phyloP scores from a whole-genome alignment of 2,329 filamentous ascomycete species.

The Microascus cirrosus region DNA sequence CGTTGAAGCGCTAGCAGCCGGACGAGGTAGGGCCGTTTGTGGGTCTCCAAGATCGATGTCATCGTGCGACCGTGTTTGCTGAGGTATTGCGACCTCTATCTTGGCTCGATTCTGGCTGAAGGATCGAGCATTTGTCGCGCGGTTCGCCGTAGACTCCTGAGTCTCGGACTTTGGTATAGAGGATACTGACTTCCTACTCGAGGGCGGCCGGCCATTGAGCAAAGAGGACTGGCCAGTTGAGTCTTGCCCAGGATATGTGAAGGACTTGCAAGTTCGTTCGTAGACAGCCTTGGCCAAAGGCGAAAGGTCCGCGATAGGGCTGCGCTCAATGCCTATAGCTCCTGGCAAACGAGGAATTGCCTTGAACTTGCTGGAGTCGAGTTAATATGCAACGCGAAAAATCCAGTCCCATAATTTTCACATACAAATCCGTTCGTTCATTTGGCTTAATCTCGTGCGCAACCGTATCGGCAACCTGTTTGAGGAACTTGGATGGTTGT shows the following conservation, averaged over 20 bases:
- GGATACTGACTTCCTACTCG: neutral
- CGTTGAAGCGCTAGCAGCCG: neutral
- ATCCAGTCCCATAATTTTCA: neutral
- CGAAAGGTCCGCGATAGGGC: slow-evolving; percentile 30
- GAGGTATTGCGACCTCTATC: slow-evolving; percentile 36
- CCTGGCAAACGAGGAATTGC: slow-evolving; percentile 12
- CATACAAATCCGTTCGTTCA: slow-evolving; percentile 60
- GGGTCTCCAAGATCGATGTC: slow-evolving; percentile 18
- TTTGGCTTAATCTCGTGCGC: slow-evolving; percentile 61
- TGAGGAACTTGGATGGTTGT: slow-evolving; percentile 48
- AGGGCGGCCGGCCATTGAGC: slow-evolving; percentile 2
- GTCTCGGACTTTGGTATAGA: slow-evolving; percentile 1
- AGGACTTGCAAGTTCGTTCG: slow-evolving; percentile 26
- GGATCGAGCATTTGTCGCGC: slow-evolving; percentile 6
- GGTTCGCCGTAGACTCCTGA: neutral
- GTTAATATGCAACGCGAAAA: neutral
- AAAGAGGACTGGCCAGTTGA: neutral
- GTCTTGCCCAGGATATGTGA: slow-evolving; percentile 24
- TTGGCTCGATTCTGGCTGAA: slow-evolving; percentile 19
- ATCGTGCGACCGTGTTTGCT: slow-evolving; percentile 22
- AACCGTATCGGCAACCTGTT: slow-evolving; percentile 63
- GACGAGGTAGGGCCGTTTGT: neutral
- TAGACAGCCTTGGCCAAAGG: slow-evolving; percentile 33
- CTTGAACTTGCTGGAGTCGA: slow-evolving; percentile 38
- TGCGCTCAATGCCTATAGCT: slow-evolving; percentile 10